Evolutionary conservation across 2,329 filamentous ascomycete genomes (phyloP).

Genomic region (Fusarium abutilonis): DNA sequence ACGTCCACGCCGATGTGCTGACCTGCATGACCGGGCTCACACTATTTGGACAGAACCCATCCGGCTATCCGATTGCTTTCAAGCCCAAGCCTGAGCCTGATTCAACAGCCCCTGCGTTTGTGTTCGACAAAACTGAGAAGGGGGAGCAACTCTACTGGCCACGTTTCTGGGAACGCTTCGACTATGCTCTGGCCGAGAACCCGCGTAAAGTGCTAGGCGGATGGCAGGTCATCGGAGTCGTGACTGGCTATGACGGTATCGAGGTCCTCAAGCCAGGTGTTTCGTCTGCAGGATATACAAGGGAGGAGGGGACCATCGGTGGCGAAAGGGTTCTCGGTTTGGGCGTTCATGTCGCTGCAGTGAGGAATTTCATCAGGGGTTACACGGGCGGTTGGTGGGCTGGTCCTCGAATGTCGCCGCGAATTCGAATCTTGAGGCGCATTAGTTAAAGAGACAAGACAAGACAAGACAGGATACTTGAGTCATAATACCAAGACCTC

Average conservation of each 20-base stretch:
- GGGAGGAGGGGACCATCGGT: conserved; percentile 19
- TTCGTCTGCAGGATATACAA: conserved; percentile 7
- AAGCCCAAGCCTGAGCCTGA: conserved; percentile 23
- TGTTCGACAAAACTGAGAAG: conserved; percentile 72
- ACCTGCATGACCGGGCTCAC: conserved; percentile 78
- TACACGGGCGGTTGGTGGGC: conserved; percentile 71
- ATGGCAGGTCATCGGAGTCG: conserved; percentile 67
- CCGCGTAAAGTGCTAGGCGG: conserved; percentile 56
- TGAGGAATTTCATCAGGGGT: conserved; percentile 55
- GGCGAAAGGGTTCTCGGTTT: conserved; percentile 55
- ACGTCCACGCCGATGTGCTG: conserved; percentile 71
- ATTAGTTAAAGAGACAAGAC: conserved; percentile 7
- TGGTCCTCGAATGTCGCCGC: conserved; percentile 68
- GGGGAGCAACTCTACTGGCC: conserved; percentile 53
- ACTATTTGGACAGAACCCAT: conserved; percentile 66
- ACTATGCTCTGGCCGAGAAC: conserved; percentile 69
- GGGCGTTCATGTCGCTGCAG: conserved; percentile 52
- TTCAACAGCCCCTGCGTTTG: conserved; percentile 43
- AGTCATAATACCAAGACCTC: background rate
- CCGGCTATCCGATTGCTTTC: conserved; percentile 51
- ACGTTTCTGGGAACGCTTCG: conserved; percentile 70
- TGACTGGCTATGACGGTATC: conserved; percentile 68
- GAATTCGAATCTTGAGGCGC: conserved; percentile 60
- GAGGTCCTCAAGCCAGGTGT: conserved; percentile 65
- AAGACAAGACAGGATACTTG: background rate